Evolutionary conservation across 306 rosid species (phyloP).

Genomic region (Glycine latifolia): DNA sequence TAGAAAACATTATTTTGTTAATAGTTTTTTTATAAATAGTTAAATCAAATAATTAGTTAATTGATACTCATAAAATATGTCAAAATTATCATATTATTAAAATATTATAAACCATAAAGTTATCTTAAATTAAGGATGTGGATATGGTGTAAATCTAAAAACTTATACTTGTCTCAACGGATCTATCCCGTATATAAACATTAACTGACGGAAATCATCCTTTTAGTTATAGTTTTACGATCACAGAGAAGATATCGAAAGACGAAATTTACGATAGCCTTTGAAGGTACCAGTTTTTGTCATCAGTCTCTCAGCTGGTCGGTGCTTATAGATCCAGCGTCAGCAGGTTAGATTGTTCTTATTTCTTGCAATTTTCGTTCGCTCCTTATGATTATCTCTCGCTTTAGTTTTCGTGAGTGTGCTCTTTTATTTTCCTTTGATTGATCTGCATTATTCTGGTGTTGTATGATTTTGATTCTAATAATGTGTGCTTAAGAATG

Average conservation of each 20-base stretch:
- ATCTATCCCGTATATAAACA: too few relatives aligned
- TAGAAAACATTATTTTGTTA: too few relatives aligned
- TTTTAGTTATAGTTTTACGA: too few relatives aligned
- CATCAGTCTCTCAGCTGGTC: background rate
- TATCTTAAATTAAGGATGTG: too few relatives aligned
- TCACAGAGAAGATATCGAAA: background rate
- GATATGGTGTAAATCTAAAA: too few relatives aligned
- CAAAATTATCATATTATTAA: too few relatives aligned
- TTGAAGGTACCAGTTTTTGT: background rate
- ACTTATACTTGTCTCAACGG: too few relatives aligned
- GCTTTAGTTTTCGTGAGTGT: background rate
- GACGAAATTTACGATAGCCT: background rate
- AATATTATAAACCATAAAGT: too few relatives aligned
- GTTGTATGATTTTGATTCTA: background rate
- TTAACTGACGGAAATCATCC: too few relatives aligned
- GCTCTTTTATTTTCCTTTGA: background rate
- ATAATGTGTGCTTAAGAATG: background rate
- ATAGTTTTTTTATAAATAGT: too few relatives aligned
- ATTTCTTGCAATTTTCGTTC: background rate
- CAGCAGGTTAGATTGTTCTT: conserved; percentile 1
- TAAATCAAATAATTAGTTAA: too few relatives aligned
- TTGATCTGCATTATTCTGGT: background rate
- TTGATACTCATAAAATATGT: too few relatives aligned
- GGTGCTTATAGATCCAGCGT: background rate
- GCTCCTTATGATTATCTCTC: background rate